These are phyloP conservation scores for Helotiales sp. DNA, from an alignment of 2,329 filamentous ascomycete species.

Conservation along the genomic window DNA sequence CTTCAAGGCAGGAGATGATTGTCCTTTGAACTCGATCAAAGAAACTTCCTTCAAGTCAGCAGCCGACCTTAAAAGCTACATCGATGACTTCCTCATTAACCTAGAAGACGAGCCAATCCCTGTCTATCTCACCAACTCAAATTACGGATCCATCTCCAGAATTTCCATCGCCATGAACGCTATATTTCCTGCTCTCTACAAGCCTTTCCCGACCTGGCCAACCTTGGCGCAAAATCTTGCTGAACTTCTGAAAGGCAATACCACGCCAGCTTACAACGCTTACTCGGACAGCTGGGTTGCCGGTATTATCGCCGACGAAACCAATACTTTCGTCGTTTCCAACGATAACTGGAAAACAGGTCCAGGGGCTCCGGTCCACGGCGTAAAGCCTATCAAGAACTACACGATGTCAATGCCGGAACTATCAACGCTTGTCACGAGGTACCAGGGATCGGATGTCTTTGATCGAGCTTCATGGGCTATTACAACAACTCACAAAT, in stretches of 20 bases:
- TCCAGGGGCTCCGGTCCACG: constrained; percentile 13
- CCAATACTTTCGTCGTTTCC: constrained; percentile 12
- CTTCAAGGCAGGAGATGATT: constrained; percentile 22
- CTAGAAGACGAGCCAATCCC: constrained; percentile 23
- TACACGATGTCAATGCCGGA: constrained; percentile 3
- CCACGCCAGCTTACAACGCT: constrained; percentile 30
- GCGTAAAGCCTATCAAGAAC: constrained; percentile 16
- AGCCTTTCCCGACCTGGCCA: constrained; percentile 29
- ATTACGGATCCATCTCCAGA: constrained; percentile 22
- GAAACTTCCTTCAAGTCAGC: constrained; percentile 9
- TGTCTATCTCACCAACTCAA: constrained; percentile 25
- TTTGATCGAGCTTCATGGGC: constrained; percentile 17
- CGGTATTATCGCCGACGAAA: constrained; percentile 11
- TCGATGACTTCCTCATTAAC: constrained; percentile 14
- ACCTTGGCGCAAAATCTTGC: constrained; percentile 18
- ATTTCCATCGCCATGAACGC: constrained; percentile 29
- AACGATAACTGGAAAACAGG: constrained; percentile 19
- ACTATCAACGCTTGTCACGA: constrained; percentile 10
- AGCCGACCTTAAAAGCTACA: constrained; percentile 10
- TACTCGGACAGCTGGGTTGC: constrained; percentile 27
- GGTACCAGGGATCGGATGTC: constrained; percentile 16
- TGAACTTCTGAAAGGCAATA: constrained; percentile 17
- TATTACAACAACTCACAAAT: constrained; percentile 16
- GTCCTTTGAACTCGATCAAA: constrained; percentile 16
- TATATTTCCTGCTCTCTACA: constrained; percentile 43